Evolutionary conservation across 805 yeast species (phyloP).

Genomic region (Candida loeiensis): DNA sequence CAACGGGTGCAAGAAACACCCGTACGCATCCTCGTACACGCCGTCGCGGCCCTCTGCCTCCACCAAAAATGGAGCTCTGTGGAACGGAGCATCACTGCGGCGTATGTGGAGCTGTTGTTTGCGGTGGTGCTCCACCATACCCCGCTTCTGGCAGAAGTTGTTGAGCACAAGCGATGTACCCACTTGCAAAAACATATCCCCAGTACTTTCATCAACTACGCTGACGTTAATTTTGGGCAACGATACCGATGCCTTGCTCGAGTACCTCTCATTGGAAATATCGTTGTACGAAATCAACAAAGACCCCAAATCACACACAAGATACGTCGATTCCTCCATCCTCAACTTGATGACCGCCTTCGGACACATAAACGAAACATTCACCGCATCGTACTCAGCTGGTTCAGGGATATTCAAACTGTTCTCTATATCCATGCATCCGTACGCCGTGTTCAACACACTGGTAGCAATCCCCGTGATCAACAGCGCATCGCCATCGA

Average conservation of each 20-base stretch:
- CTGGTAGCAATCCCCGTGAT: slow-evolving; percentile 43
- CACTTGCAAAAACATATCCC: slow-evolving; percentile 24
- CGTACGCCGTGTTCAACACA: slow-evolving; percentile 50
- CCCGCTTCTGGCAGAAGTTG: slow-evolving; percentile 52
- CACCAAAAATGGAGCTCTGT: slow-evolving; percentile 71
- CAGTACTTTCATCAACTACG: slow-evolving; percentile 19
- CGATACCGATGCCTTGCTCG: slow-evolving; percentile 47
- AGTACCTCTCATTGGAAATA: slow-evolving; percentile 63
- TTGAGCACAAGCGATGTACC: slow-evolving; percentile 60
- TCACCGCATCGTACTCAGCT: slow-evolving; percentile 63
- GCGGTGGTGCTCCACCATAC: slow-evolving; percentile 43
- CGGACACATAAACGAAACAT: slow-evolving; percentile 55
- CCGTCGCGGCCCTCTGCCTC: slow-evolving; percentile 46
- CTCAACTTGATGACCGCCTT: slow-evolving; percentile 40
- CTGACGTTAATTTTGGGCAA: slow-evolving; percentile 45
- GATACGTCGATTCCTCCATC: slow-evolving; percentile 19
- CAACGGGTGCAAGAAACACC: slow-evolving; percentile 55
- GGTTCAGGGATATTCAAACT: slow-evolving; percentile 56
- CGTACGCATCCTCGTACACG: slow-evolving; percentile 46
- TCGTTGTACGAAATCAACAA: slow-evolving; percentile 55
- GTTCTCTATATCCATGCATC: slow-evolving; percentile 75
- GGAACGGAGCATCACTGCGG: slow-evolving; percentile 78
- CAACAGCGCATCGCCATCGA: slow-evolving; percentile 50
- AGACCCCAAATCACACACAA: slow-evolving; percentile 17
- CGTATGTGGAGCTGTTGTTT: slow-evolving; percentile 65